Base-by-base conservation (phyloP, 1,139 yeast species). In the Diutina pseudorugosa region DNA sequence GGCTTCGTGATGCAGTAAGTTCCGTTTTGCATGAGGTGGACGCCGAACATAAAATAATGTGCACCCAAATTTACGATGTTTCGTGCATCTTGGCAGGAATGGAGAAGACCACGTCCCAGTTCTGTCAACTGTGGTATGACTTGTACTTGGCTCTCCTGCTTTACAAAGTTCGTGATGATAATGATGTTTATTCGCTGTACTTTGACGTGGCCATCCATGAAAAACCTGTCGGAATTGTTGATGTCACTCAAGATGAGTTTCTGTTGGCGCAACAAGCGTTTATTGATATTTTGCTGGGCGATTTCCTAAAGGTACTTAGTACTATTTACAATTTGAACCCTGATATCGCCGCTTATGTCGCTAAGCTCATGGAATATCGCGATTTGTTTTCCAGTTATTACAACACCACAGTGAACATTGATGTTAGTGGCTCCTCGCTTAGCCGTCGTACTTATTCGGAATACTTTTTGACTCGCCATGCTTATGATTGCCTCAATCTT, bases 101-200 rank as follows among this genome's bases (percentile, higher is more conserved):
- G 52, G 74, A 77, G 12, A 71, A 72, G 47, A 68, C 80, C 0
- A 81, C 83, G 25, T 62, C 78, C 2, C 68, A 67, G 16, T 70
- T 66, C 53, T 73, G 84, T 41, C 68, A 70, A 6, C 68, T 77
- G 1, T 88, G 96, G 96, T 85, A 82, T 63, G 95, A 87, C 61
- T 73, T 83, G 19, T 73, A 80, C 50, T 72, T 80, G 50, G 84
- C 87, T 0, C 73, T 84, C 47, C 69, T 82, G 27, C 70, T 82
- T 52, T 89, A 73, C 62, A 83, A 81, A 61, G 80, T 87, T 45
- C 65, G 77, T 53, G 76, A 73, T 53, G 73, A 70, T 54, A 66
- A 60, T 7, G 54, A 58, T 2, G 61, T 73, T 3, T 73, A 66
- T 55, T 47, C 59, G 3, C 73, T 71, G 43, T 73, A 67, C 57